phyloP scores from a whole-genome alignment of 345 rosid species.

The Adansonia digitata region DNA sequence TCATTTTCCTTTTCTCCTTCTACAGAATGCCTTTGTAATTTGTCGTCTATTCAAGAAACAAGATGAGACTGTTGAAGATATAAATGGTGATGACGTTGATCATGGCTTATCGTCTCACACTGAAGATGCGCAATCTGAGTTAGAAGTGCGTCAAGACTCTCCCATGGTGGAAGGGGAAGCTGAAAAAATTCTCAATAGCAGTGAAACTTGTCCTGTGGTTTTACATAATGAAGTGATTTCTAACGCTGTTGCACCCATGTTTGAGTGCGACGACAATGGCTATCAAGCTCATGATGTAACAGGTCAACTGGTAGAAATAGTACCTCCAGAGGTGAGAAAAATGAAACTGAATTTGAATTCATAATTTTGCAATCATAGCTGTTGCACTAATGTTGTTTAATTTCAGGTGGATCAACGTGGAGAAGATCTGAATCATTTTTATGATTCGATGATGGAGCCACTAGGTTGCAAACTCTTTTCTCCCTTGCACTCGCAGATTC shows the following conservation, averaged over 20 bases:
- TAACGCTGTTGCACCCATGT: neutral
- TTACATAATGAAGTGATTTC: neutral
- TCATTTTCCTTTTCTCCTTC: neutral
- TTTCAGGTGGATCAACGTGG: slow-evolving; percentile 24
- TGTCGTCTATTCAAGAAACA: slow-evolving; percentile 68
- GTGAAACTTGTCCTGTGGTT: slow-evolving; percentile 15
- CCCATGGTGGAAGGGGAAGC: slow-evolving; percentile 19
- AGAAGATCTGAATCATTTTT: slow-evolving; percentile 23
- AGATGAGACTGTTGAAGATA: slow-evolving; percentile 32
- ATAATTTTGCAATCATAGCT: too few species aligned
- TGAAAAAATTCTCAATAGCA: slow-evolving; percentile 15
- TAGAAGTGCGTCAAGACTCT: slow-evolving; percentile 25
- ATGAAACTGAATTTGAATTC: neutral
- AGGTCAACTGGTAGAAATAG: slow-evolving; percentile 15
- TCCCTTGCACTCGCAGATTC: slow-evolving; percentile 41
- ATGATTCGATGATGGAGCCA: slow-evolving; percentile 24
- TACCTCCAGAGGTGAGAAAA: slow-evolving; percentile 33
- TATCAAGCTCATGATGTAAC: slow-evolving; percentile 6
- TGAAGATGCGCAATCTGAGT: slow-evolving; percentile 28
- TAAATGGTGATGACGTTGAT: slow-evolving; percentile 35
- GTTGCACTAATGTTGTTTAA: neutral
- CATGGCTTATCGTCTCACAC: slow-evolving; percentile 30
- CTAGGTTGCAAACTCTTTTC: slow-evolving; percentile 35
- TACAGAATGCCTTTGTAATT: slow-evolving; percentile 63
- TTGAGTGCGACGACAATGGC: slow-evolving; percentile 11